These are phyloP conservation scores for Termitomyces sp. DNA, from an alignment of 768 basidiomycete species.

Conservation along the genomic window DNA sequence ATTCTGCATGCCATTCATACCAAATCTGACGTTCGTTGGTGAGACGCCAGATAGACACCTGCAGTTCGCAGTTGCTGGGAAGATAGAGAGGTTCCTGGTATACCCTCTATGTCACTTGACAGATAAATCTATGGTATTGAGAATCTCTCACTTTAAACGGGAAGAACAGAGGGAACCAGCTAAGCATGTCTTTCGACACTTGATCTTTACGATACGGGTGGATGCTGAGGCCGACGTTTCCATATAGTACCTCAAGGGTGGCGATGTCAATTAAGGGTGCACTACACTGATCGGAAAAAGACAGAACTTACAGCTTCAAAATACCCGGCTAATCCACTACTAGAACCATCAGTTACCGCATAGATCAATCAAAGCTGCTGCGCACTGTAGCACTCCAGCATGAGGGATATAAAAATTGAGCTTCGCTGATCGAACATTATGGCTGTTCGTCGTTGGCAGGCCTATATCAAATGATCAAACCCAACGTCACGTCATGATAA, in stretches of 20 bases:
- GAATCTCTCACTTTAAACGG: slow-evolving; percentile 67
- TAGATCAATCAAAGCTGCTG: neutral
- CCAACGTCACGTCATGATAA: neutral
- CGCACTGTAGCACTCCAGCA: slow-evolving; percentile 82
- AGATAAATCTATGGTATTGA: neutral
- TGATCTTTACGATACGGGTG: slow-evolving; percentile 86
- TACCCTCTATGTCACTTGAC: neutral
- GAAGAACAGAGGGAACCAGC: slow-evolving; percentile 98
- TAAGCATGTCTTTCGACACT: slow-evolving; percentile 94
- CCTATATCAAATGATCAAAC: slow-evolving; percentile 53
- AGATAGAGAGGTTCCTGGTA: slow-evolving; percentile 88
- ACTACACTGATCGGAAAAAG: neutral
- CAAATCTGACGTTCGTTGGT: slow-evolving; percentile 89
- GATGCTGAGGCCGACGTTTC: slow-evolving; percentile 87
- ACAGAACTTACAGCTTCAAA: slow-evolving; percentile 70
- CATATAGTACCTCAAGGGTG: slow-evolving; percentile 62
- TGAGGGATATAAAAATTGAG: slow-evolving; percentile 91
- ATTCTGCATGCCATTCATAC: slow-evolving; percentile 99
- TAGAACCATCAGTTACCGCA: neutral
- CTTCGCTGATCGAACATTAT: slow-evolving; percentile 87
- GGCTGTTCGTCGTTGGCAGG: slow-evolving; percentile 89
- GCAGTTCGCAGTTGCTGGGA: slow-evolving; percentile 87
- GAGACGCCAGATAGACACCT: slow-evolving; percentile 91
- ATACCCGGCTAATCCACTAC: slow-evolving; percentile 87
- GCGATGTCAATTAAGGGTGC: neutral